phyloP scores from a whole-genome alignment of 768 basidiomycete genomes.

The Cystofilobasidium capitatum region DNA sequence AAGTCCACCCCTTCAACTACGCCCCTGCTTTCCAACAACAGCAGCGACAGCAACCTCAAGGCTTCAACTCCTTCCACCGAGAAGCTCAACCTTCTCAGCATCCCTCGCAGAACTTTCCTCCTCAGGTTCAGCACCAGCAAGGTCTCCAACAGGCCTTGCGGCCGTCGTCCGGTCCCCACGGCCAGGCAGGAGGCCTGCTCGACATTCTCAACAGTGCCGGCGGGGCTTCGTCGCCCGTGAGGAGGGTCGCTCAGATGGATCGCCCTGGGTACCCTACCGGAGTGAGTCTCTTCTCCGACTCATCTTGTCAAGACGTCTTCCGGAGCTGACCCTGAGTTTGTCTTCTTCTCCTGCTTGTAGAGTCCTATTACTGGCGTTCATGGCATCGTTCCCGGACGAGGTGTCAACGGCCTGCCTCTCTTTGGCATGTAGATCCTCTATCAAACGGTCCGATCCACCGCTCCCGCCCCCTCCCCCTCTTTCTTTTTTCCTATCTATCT shows the following conservation, averaged over 20 bases:
- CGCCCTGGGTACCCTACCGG: not conserved
- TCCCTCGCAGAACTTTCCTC: too few relatives aligned
- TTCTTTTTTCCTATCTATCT: too few relatives aligned
- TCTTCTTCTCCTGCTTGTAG: not conserved
- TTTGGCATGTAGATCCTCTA: not conserved
- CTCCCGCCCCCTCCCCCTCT: too few relatives aligned
- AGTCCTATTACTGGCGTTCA: not conserved
- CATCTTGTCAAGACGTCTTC: not conserved
- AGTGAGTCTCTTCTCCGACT: not conserved
- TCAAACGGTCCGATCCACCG: too few relatives aligned
- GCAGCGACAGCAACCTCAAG: too few relatives aligned
- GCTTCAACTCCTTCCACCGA: too few relatives aligned
- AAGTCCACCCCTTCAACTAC: too few relatives aligned
- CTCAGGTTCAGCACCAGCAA: not conserved
- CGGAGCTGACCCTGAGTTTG: not conserved
- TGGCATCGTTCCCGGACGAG: not conserved
- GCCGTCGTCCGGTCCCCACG: not conserved
- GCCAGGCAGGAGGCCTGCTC: not conserved
- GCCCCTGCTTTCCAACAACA: too few relatives aligned
- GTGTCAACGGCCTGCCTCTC: not conserved
- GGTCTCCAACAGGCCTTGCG: not conserved
- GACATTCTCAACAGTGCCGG: not conserved
- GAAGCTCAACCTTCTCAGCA: too few relatives aligned
- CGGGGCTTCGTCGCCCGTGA: not conserved
- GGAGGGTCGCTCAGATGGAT: not conserved